Evolutionary conservation across 768 basidiomycete genomes (phyloP), one percentile per base, ranked within the genome.

Genomic region (Leccinum incarnatum): DNA sequence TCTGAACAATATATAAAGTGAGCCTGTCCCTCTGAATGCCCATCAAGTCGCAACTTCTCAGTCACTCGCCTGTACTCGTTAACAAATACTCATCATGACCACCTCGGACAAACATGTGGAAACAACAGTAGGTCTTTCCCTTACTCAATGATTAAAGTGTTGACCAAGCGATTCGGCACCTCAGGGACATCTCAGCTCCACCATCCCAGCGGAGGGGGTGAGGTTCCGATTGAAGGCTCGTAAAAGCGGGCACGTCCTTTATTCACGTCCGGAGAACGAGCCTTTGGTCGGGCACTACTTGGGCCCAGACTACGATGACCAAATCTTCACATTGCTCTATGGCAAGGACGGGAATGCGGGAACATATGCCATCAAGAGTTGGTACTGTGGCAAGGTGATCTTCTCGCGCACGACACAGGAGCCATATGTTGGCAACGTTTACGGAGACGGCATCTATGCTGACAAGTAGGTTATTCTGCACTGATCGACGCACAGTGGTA

Each of bases 331-430:
- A 29, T 10, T 59, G 54, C 21, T 56, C 30, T 14, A 50, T 10
- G 58, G 58, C 2, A 42, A 49, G 11, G n/a, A 27, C 9, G 23
- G 34, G 3, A 54, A 40, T 21, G 32, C 25, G 49, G 58, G 48
- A 10, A n/a, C 19, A 2, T 59, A 56, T 40, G 47, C 37, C 40
- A 50, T 56, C 58, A 59, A 59, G 30, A 59, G 54, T 55, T 59
- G 58, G 54, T 23, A 27, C 4, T 42, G 54, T 32, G 58, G 54
- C 54, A 45, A 59, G 8, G 40, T 59, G 4, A 14, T 51, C 23
- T 55, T 14, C 30, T 59, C 49, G 48, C 58, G 58, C 30, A 10
- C 2, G 4, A 34, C 34, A 14, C 0, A 2, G 34, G 5, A 36
- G 14, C 34, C 34, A 1, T 14, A 36, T 36, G 14, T 36, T 36